These are phyloP conservation scores for Polyporus tsugae DNA, from an alignment of 1,284 basidiomycete species.

Conservation along the genomic window DNA sequence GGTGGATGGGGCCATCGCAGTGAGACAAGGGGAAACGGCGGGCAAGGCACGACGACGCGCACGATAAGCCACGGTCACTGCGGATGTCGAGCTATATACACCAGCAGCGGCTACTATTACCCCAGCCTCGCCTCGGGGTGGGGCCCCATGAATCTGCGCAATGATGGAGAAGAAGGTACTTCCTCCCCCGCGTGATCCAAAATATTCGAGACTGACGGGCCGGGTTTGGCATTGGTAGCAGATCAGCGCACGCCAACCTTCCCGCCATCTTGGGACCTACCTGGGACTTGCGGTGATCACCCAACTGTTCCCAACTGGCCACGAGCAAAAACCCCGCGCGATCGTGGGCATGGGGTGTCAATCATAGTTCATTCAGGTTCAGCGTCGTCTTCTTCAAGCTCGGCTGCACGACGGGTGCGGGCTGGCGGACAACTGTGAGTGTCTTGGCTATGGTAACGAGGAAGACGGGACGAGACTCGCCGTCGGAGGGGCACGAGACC, in stretches of 20 bases:
- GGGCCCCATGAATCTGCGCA: constrained; percentile 32
- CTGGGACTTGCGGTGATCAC: neutral
- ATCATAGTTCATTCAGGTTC: neutral
- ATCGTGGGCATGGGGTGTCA: neutral
- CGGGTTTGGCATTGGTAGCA: constrained; percentile 11
- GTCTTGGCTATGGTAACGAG: neutral
- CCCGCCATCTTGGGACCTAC: constrained; percentile 12
- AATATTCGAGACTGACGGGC: constrained; percentile 23
- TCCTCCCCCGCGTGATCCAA: constrained; percentile 33
- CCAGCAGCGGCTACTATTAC: neutral
- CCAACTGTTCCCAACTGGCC: neutral
- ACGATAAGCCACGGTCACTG: constrained; percentile 17
- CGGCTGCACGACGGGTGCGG: neutral
- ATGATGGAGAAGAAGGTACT: constrained; percentile 21
- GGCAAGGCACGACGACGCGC: constrained; percentile 6
- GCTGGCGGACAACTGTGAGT: neutral
- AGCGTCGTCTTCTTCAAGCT: neutral
- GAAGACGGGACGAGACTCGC: neutral
- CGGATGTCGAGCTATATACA: constrained; percentile 28
- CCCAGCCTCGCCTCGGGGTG: constrained; percentile 5
- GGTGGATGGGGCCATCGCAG: constrained; percentile 31
- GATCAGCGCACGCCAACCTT: constrained; percentile 19
- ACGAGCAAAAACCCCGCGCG: neutral
- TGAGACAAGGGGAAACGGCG: constrained; percentile 17
- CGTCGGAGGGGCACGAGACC: neutral